Conservation (phyloP, 345 rosid genomes). For the Bruguiera gymnorhiza region DNA sequence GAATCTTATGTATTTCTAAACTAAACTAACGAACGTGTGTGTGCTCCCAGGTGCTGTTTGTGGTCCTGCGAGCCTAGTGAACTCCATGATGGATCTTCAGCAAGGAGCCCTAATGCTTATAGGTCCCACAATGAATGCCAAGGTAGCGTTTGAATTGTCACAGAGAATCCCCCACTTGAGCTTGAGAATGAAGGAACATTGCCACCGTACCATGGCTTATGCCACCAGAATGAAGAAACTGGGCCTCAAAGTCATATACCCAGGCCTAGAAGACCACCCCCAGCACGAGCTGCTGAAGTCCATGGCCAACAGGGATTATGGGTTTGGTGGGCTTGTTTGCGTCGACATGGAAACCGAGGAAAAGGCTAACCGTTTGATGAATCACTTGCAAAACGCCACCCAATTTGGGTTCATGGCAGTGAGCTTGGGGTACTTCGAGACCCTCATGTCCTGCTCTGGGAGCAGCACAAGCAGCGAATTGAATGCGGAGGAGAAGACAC, state of each 20-base stretch:
- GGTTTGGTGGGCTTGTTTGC: constrained; percentile 78
- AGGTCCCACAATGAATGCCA: constrained; percentile 97
- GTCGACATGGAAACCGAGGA: constrained; percentile 89
- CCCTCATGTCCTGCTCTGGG: constrained; percentile 89
- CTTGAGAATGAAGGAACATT: constrained; percentile 85
- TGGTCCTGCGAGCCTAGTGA: constrained; percentile 76
- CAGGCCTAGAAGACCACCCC: constrained; percentile 81
- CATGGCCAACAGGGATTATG: constrained; percentile 64
- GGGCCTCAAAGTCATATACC: constrained; percentile 76
- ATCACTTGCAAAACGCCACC: constrained; percentile 62
- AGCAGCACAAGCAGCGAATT: constrained; percentile 94
- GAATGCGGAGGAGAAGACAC: constrained; percentile 57
- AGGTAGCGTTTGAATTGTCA: constrained; percentile 83
- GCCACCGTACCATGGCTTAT: constrained; percentile 59
- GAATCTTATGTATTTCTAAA: neutral
- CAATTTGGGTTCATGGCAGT: constrained; percentile 98
- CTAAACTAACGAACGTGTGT: neutral
- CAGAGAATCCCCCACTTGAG: constrained; percentile 83
- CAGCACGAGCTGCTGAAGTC: constrained; percentile 63
- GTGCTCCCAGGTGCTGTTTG: constrained; percentile 67
- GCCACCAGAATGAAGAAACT: constrained; percentile 67
- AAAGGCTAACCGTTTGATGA: constrained; percentile 71
- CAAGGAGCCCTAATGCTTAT: constrained; percentile 86
- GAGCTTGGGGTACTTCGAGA: constrained; percentile 91
- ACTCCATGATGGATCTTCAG: constrained; percentile 91